Evolutionary conservation across 2,329 filamentous ascomycete genomes (phyloP).

Genomic region (Pezicula carpinea): DNA sequence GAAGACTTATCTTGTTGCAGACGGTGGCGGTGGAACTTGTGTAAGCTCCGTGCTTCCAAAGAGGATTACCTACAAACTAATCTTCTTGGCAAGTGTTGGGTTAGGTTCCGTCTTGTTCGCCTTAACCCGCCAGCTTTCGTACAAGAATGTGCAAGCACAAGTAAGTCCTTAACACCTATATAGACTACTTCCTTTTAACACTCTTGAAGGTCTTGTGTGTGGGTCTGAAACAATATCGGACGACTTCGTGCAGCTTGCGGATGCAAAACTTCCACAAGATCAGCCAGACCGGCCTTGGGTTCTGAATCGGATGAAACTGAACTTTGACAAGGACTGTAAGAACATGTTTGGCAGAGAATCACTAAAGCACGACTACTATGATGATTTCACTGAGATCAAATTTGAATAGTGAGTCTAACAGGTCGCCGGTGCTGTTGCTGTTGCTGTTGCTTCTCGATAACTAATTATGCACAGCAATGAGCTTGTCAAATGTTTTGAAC

Average conservation of each 20-base stretch:
- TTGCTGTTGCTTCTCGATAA: too few species aligned
- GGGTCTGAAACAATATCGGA: neutral
- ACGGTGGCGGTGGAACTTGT: slow-evolving; percentile 1
- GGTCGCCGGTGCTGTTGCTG: too few species aligned
- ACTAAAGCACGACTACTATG: too few species aligned
- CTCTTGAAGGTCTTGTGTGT: neutral
- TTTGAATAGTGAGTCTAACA: too few species aligned
- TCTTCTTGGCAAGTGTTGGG: neutral
- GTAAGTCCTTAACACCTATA: neutral
- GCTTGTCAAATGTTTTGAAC: too few species aligned
- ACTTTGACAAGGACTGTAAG: too few species aligned
- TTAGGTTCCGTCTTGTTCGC: neutral
- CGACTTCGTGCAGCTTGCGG: neutral
- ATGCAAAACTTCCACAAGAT: neutral
- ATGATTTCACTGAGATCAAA: too few species aligned
- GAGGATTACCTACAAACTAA: neutral
- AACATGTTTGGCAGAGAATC: too few species aligned
- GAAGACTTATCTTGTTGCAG: neutral
- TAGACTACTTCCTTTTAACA: too few species aligned
- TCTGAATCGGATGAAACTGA: neutral
- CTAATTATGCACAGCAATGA: too few species aligned
- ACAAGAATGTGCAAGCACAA: neutral
- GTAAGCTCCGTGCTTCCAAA: neutral
- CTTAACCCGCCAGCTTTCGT: neutral
- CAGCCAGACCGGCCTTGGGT: neutral